phyloP scores from a whole-genome alignment of 164 flowering plant species.

The Platanus orientalis region DNA sequence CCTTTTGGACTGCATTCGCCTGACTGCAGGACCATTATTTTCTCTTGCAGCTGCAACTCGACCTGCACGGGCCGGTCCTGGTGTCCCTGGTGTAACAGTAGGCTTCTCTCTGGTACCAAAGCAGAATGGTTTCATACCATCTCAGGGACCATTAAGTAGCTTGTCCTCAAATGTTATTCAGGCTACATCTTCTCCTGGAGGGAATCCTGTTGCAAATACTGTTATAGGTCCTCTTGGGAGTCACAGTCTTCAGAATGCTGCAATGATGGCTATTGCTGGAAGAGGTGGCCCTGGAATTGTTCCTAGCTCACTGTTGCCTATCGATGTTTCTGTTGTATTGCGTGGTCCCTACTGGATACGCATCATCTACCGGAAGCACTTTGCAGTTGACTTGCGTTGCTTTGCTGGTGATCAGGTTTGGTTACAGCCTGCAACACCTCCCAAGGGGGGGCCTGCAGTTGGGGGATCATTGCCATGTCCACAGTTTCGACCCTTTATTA shows the following conservation, averaged over 20 bases:
- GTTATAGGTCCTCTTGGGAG: slow-evolving; percentile 46
- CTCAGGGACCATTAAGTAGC: slow-evolving; percentile 51
- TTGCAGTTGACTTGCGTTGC: slow-evolving; percentile 99
- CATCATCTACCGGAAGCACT: slow-evolving; percentile 81
- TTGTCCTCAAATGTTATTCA: slow-evolving; percentile 41
- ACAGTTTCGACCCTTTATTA: slow-evolving; percentile 96
- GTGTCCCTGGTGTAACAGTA: slow-evolving; percentile 49
- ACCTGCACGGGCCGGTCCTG: slow-evolving; percentile 95
- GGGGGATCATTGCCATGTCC: slow-evolving; percentile 99
- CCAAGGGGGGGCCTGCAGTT: slow-evolving; percentile 73
- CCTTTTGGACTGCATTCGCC: slow-evolving; percentile 91
- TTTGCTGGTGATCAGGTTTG: slow-evolving; percentile 99
- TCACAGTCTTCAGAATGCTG: slow-evolving; percentile 57
- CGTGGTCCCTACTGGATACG: slow-evolving; percentile 99
- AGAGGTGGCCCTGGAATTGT: slow-evolving; percentile 97
- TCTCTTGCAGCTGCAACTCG: slow-evolving; percentile 96
- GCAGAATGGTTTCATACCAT: slow-evolving; percentile 44
- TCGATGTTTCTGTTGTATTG: slow-evolving; percentile 94
- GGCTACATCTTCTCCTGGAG: slow-evolving; percentile 34
- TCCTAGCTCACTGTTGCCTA: slow-evolving; percentile 93
- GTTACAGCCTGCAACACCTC: slow-evolving; percentile 99
- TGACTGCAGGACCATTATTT: slow-evolving; percentile 96
- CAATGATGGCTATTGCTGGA: slow-evolving; percentile 75
- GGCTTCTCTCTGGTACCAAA: slow-evolving; percentile 45
- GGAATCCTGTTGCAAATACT: slow-evolving; percentile 37